A percentile compares a stretch with the other conserved stretches of the same genome.
Conservation (phyloP, 2,329 filamentous ascomycete genomes). For the Chaetomium strumarium region DNA sequence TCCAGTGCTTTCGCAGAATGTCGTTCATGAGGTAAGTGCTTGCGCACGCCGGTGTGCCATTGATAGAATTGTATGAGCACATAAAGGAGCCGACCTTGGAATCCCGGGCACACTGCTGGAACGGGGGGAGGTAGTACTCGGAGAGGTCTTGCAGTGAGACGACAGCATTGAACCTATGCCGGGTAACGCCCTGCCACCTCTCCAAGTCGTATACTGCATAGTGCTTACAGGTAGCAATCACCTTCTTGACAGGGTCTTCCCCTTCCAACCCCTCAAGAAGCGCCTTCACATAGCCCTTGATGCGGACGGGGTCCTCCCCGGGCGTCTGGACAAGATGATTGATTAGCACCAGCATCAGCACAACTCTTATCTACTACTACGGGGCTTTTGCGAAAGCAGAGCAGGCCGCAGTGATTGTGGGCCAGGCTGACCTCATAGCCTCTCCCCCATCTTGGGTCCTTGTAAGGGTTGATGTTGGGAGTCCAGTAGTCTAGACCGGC, state of each 20-base stretch:
- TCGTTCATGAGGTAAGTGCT: conserved; percentile 54
- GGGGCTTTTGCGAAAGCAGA: too few relatives aligned
- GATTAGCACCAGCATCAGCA: neutral
- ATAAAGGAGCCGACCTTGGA: conserved; percentile 53
- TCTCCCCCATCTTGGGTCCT: conserved; percentile 57
- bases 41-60: conserved; percentile 45
- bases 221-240: conserved; percentile 49
- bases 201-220: conserved; percentile 55
- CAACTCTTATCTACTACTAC: too few relatives aligned
- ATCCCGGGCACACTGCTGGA: conserved; percentile 56
- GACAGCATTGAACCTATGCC: conserved; percentile 47
- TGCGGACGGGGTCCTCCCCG: conserved; percentile 25
- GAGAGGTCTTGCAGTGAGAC: conserved; percentile 52
- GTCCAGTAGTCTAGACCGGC: conserved; percentile 57
- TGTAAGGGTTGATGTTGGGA: conserved; percentile 62
- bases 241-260: conserved; percentile 10
- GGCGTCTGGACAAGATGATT: conserved; percentile 25
- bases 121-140: conserved; percentile 63
- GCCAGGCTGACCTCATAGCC: conserved; percentile 41
- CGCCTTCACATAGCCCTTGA: conserved; percentile 25
- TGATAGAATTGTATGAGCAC: conserved; percentile 60
- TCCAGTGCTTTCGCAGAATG: conserved; percentile 43
- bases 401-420: too few relatives aligned
- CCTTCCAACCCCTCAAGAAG: conserved; percentile 26
- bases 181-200: conserved; percentile 21